phyloP scores from a whole-genome alignment of 495 filamentous ascomycete species.

The Delitschia confertaspora region DNA sequence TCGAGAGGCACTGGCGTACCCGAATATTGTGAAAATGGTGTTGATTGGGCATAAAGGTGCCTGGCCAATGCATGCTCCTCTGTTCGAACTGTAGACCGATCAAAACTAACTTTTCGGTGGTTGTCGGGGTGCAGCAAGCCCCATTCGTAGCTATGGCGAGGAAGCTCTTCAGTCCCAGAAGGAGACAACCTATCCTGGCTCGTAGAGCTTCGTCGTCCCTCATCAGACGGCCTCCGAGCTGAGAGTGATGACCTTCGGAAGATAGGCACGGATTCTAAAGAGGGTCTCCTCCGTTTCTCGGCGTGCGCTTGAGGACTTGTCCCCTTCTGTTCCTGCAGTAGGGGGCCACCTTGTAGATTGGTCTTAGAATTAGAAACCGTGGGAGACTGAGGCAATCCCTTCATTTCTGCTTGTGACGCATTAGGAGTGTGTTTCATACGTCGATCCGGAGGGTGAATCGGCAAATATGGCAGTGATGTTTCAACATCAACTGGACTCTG shows the following conservation, averaged over 20 bases:
- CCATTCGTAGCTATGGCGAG: slow-evolving; percentile 18
- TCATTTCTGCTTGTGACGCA: too few relatives aligned
- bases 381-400: too few relatives aligned
- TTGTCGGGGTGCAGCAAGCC: slow-evolving; percentile 15
- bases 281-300: slow-evolving; percentile 1
- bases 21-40: slow-evolving; percentile 51
- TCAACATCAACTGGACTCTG: too few relatives aligned
- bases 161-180: slow-evolving; percentile 21
- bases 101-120: slow-evolving; percentile 20
- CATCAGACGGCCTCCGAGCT: slow-evolving; percentile 12
- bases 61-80: slow-evolving; percentile 47
- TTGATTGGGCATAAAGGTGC: slow-evolving; percentile 45
- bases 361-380: not conserved
- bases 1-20: slow-evolving; percentile 48
- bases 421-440: too few relatives aligned
- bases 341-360: too few relatives aligned
- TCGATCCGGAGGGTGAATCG: too few relatives aligned
- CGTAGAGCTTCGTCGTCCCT: slow-evolving; percentile 13
- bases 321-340: too few relatives aligned
- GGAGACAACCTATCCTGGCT: slow-evolving; percentile 19
- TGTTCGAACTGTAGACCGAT: slow-evolving; percentile 26
- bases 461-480: too few relatives aligned
- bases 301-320: not conserved
- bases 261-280: slow-evolving; percentile 3
- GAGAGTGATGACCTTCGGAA: slow-evolving; percentile 13